Evolutionary conservation across 805 yeast genomes (phyloP).

Genomic region (Lachancea meyersii): DNA sequence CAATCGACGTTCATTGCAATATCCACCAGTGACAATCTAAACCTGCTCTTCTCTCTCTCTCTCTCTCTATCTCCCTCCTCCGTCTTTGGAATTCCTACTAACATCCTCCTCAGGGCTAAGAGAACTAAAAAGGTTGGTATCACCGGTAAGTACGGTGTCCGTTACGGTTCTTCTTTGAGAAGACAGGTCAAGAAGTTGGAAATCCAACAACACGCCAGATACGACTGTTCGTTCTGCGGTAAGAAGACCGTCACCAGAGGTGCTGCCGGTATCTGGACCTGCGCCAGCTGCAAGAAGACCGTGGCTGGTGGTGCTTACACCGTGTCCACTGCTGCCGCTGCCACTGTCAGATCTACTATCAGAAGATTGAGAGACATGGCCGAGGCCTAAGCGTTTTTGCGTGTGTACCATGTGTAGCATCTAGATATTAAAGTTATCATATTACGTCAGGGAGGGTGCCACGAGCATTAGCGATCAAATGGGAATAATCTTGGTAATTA

Average conservation of each 20-base stretch:
- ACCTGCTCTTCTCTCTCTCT: too few species aligned
- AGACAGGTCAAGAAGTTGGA: constrained; percentile 99
- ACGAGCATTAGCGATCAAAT: neutral
- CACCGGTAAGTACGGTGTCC: constrained; percentile 99
- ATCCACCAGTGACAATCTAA: too few species aligned
- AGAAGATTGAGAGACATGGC: constrained; percentile 99
- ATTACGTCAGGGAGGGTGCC: neutral
- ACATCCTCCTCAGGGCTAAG: constrained; percentile 72
- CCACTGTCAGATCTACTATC: constrained; percentile 99
- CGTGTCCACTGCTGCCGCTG: constrained; percentile 98
- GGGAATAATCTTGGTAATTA: too few species aligned
- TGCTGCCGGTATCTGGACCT: constrained; percentile 98
- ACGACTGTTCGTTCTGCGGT: constrained; percentile 99
- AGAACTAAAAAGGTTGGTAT: constrained; percentile 99
- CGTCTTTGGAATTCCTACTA: constrained; percentile 1
- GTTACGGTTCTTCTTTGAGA: constrained; percentile 99
- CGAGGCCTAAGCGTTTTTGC: constrained; percentile 71
- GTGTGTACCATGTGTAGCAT: constrained; percentile 7
- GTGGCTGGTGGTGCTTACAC: constrained; percentile 99
- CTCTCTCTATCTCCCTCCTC: too few species aligned
- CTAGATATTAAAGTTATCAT: constrained; percentile 9
- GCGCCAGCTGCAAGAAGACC: constrained; percentile 90
- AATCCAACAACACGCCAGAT: constrained; percentile 97
- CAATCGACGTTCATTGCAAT: too few species aligned
- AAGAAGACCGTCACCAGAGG: constrained; percentile 96